Conservation (phyloP, 768 basidiomycete species). For the Mycena indigotica region DNA sequence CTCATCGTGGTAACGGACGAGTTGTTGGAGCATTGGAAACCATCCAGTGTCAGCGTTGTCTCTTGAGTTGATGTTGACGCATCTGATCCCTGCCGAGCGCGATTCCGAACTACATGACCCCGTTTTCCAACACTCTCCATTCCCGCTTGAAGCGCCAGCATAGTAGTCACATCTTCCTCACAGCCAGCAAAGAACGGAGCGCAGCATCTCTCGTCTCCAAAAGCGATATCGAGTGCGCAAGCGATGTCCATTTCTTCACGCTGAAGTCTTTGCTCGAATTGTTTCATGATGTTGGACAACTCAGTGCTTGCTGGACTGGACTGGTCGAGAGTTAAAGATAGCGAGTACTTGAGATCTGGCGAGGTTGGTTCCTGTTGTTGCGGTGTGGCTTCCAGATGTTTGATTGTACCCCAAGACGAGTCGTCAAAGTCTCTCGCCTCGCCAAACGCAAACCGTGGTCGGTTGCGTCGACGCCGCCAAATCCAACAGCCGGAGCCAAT, state of each 20-base stretch:
- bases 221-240: conserved; percentile 25
- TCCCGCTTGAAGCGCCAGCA: conserved; percentile 29
- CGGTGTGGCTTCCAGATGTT: conserved; percentile 1
- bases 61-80: conserved; percentile 34
- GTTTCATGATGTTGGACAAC: conserved; percentile 14
- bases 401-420: conserved; percentile 18
- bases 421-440: conserved; percentile 17
- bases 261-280: conserved; percentile 27
- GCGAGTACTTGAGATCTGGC: not conserved
- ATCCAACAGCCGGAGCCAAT: conserved; percentile 6
- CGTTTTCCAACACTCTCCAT: conserved; percentile 26
- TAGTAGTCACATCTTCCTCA: conserved; percentile 21
- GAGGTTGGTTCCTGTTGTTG: not conserved
- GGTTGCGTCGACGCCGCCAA: conserved; percentile 3
- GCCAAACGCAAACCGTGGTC: no score
- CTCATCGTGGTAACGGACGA: conserved; percentile 26
- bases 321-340: not conserved
- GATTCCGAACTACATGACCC: conserved; percentile 17
- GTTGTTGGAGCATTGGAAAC: conserved; percentile 17
- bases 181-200: conserved; percentile 20
- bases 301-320: conserved; percentile 6
- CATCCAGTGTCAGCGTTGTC: conserved; percentile 25
- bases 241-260: conserved; percentile 33
- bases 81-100: conserved; percentile 33
- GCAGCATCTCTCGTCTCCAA: conserved; percentile 14